Evolutionary conservation across 1,284 basidiomycete genomes (phyloP), one percentile per base, ranked within the genome.

Genomic region (Malassezia nana): DNA sequence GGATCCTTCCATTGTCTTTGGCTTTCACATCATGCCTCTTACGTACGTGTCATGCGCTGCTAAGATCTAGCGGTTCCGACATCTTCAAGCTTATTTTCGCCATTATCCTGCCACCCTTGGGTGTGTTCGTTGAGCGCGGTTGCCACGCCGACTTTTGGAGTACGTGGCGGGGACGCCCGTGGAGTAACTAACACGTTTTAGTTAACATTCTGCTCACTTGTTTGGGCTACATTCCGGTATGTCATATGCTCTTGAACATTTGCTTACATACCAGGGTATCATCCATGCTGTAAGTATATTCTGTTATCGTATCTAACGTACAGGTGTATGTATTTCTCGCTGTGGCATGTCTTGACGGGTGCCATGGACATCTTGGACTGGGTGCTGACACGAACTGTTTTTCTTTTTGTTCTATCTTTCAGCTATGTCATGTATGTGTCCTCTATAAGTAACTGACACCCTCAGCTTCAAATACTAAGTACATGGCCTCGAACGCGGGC

Each of bases 61-160:
- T 44, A 39, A 43, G 30, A 6, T 16, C 3, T n/a, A 56, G 54
- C 42, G 42, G 54, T 20, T 51, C 54, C 18, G 54, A 59, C 47
- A 31, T 57, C 29, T 26, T 58, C 42, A 59, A 63, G 49, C 32
- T 63, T 40, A 56, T 63, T 46, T 52, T 55, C 35, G 60, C 59
- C 22, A 52, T 64, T 52, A 41, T 64, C 47, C 46, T 64, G 18
- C 63, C 63, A 3, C 63, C 63, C 4, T 47, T 64, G 18, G 63
- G 63, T 59, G 63, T 64, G 24, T 64, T 64, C 48, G 41, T 64
- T 43, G 63, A 64, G 56, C 46, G 52, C 30, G 63, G 63, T 8
- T 64, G 63, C 47, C 42, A 50, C 20, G 38, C 31, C 41, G 46
- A 60, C 46, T 60, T 63, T 29, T 56, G 46, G 48, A 40, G 54